Base-by-base conservation (phyloP, 495 filamentous ascomycete species). In the Aspergillus haitiensis region DNA sequence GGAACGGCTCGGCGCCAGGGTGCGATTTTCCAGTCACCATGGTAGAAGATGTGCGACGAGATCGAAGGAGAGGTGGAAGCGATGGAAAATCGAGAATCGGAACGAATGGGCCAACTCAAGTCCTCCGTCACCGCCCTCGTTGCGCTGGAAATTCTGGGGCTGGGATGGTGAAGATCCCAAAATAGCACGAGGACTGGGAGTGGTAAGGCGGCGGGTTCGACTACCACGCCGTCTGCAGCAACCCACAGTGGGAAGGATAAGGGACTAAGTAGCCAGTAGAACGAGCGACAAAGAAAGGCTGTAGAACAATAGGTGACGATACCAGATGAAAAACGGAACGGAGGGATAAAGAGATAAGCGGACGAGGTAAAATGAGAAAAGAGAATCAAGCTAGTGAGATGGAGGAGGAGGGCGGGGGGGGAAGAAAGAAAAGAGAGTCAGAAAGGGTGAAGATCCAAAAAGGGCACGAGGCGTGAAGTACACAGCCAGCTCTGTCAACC, bases 21-120 rank as follows among this genome's bases (percentile, higher is more conserved):
- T 77, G 75, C 63, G 77, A 73, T 54, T 74, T 81, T 48, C 71
- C 74, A 52, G 76, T 78, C 61, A 77, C 72, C 75, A 77, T 79
- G 55, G 65, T 69, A 64, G 64, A 56, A 51, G 55, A 54, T 40
- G 42, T 21, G 55, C 56, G 64, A 62, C 52, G 54, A 37, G 61
- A 64, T 34, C 55, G 36, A 21, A 21, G 33, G 42, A 40, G 40
- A 42, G 45, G 33, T 49, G 21, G 55, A 21, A 27, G 60, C 47
- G 58, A 52, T 53, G 40, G 51, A 39, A 46, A 21, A 37, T 53
- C 46, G 53, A 40, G 37, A 39, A 34, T 51, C 27, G 55, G 35
- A 58, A 45, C 53, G 44, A 52, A 40, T 10, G 40, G 42, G 62
- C 49, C 50, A 59, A 55, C 51, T 21, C 54, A 53, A 58, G 51